Evolutionary conservation across 164 flowering plant genomes (phyloP), one percentile per base, ranked within the genome.

Genomic region (Vitis rupestris): DNA sequence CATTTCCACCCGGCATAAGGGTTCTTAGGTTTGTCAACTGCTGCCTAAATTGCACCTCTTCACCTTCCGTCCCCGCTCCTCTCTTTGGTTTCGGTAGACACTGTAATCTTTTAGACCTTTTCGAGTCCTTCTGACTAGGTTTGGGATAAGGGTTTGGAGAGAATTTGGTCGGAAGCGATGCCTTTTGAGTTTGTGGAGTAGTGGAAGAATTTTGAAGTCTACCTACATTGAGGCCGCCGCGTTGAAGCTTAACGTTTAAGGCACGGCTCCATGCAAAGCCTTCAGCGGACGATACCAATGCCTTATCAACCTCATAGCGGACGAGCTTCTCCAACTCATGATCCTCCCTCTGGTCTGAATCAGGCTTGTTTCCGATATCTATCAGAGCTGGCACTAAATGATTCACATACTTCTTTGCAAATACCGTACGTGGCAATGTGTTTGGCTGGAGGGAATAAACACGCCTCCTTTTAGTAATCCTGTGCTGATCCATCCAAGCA

Each of bases 1-100:
- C 74, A 61, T 72, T 49, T 17, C 85, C 82, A 59, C 85, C 85
- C 10, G 85, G 84, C 52, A 79, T 62, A 63, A 79, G 49, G 54
- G 8, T 56, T 65, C 77, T 70, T 16, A 82, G 66, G 53, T 49
- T 64, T 14, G 8, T 66, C 71, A 79, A 50, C 59, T 69, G 61
- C 5, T 44, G 27, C 6, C 29, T 66, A 30, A 74, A 19, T 5
- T 69, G 61, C 57, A 72, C 62, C 29, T 74, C 66, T 8, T 63
- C 74, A 2, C 27, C 44, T n/a, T 61, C 59, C 9, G 8, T 50
- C 10, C 4, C 44, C 7, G 8, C 4, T 37, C 44, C 44, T 37
- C 7, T 37, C 44, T 37, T 37, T 37, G 44, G 44, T 37, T 37
- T 37, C 44, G 44, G 44, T 37, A 37, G 44, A 37, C 44, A 37